phyloP scores from a whole-genome alignment of 257 asterid genomes.

The Galeopsis tetrahit region DNA sequence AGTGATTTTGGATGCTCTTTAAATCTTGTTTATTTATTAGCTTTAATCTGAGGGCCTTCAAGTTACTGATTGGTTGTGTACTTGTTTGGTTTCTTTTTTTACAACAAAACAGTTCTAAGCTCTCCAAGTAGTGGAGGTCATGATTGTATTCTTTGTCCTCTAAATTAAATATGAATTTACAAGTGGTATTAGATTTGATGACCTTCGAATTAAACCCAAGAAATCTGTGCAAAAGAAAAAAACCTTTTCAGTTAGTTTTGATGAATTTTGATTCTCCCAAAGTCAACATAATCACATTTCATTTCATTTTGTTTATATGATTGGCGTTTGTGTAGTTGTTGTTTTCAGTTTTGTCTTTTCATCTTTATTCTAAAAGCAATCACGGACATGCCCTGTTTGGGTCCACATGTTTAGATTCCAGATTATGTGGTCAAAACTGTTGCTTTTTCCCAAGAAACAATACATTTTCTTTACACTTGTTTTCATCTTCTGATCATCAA shows the following conservation, averaged over 20 bases:
- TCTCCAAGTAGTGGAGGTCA: conserved; percentile 30
- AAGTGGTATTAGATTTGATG: neutral
- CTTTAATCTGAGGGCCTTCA: neutral
- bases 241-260: neutral
- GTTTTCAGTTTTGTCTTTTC: neutral
- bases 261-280: neutral
- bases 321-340: conserved; percentile 14
- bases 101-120: conserved; percentile 10
- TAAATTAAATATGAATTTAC: neutral
- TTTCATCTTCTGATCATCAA: neutral
- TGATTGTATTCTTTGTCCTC: neutral
- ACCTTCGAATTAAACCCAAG: neutral
- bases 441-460: neutral
- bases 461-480: neutral
- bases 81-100: neutral
- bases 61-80: conserved; percentile 23
- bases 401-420: conserved; percentile 24
- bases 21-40: conserved; percentile 9
- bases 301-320: neutral
- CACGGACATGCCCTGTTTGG: neutral
- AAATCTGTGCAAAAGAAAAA: no score
- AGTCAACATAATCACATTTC: neutral
- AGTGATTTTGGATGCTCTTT: conserved; percentile 25
- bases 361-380: conserved; percentile 24
- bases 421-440: conserved; percentile 14